phyloP scores from a whole-genome alignment of 331 rosid genomes.

The Prunus yedoensis region DNA sequence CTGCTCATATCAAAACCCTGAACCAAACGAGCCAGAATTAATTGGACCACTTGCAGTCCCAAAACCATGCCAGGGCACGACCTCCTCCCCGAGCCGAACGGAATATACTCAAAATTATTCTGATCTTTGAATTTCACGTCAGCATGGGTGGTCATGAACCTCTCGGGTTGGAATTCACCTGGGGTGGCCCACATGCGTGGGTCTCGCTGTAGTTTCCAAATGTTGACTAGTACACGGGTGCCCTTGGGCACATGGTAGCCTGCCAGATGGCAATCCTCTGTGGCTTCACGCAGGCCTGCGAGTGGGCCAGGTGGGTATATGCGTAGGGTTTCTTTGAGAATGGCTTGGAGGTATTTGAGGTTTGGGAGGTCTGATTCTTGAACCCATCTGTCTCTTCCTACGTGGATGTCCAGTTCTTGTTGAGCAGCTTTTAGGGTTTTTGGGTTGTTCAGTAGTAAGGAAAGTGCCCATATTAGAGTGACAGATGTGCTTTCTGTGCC shows the following conservation, averaged over 20 bases:
- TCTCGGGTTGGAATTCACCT: slow-evolving; percentile 38
- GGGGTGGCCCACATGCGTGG: slow-evolving; percentile 45
- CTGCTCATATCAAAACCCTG: slow-evolving; percentile 44
- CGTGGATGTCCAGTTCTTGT: slow-evolving; percentile 45
- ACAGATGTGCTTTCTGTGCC: slow-evolving; percentile 65
- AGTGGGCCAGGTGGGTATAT: slow-evolving; percentile 58
- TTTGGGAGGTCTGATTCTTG: slow-evolving; percentile 37
- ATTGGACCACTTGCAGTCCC: slow-evolving; percentile 36
- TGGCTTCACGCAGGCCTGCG: slow-evolving; percentile 56
- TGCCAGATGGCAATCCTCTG: slow-evolving; percentile 43
- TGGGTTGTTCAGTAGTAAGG: slow-evolving; percentile 59
- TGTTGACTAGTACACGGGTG: slow-evolving; percentile 56
- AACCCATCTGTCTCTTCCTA: slow-evolving; percentile 52
- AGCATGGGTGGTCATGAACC: slow-evolving; percentile 37
- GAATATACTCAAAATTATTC: slow-evolving; percentile 36
- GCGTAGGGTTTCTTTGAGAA: slow-evolving; percentile 47
- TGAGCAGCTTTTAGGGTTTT: slow-evolving; percentile 35
- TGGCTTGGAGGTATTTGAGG: slow-evolving; percentile 46
- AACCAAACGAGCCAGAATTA: slow-evolving; percentile 48
- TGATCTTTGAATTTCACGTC: slow-evolving; percentile 24
- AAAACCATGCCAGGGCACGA: slow-evolving; percentile 58
- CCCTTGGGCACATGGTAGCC: slow-evolving; percentile 48
- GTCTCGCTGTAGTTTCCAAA: slow-evolving; percentile 64
- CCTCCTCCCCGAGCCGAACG: slow-evolving; percentile 55
- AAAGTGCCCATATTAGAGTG: slow-evolving; percentile 52